phyloP scores from a whole-genome alignment of 23 red algal genomes.

The Chondrus crispus region DNA sequence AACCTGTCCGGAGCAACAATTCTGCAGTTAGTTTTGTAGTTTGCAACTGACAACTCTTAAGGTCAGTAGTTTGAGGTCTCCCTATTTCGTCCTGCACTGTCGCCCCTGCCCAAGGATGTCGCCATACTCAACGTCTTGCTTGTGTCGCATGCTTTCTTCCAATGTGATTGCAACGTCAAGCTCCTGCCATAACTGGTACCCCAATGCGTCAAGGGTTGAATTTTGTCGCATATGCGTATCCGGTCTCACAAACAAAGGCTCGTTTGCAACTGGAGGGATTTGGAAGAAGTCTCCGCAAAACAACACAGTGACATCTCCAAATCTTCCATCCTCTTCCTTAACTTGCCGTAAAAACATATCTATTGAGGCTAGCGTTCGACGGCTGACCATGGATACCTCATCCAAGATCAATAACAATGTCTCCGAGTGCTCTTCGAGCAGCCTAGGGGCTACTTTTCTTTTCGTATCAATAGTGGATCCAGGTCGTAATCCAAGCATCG shows the following conservation, averaged over 20 bases:
- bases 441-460: neutral
- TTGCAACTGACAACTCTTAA: neutral
- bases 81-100: neutral
- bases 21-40: neutral
- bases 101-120: neutral
- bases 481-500: neutral
- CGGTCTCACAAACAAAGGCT: neutral
- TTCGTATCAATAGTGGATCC: too few relatives aligned
- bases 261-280: neutral
- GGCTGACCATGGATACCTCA: neutral
- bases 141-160: neutral
- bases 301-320: neutral
- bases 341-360: neutral
- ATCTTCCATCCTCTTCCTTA: neutral
- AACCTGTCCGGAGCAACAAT: neutral
- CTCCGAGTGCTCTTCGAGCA: neutral
- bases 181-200: neutral
- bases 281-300: neutral
- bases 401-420: neutral
- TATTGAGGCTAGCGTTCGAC: neutral
- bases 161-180: neutral
- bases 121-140: neutral
- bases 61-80: neutral
- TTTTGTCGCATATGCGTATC: neutral
- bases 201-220: neutral